Conservation (phyloP, 768 basidiomycete species). For the Lentinula lateritia region DNA sequence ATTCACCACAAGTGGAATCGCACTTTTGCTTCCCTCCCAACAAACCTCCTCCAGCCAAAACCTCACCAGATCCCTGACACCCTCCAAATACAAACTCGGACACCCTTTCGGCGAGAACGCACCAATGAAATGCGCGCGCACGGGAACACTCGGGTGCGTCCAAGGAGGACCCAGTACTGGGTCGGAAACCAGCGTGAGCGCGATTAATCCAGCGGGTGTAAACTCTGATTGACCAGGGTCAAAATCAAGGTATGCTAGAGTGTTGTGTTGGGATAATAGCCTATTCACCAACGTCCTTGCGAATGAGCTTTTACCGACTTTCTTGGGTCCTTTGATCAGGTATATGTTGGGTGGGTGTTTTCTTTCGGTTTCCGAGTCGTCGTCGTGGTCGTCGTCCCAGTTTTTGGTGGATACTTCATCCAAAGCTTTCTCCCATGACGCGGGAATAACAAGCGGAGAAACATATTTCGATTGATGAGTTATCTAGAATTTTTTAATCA, state of each 20-base stretch:
- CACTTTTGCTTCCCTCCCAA: constrained; percentile 18
- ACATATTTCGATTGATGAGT: constrained; percentile 30
- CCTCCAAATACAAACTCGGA: constrained; percentile 70
- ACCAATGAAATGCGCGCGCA: constrained; percentile 78
- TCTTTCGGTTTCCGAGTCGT: neutral
- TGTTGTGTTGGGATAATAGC: constrained; percentile 55
- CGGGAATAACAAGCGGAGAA: constrained; percentile 29
- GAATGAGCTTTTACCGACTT: constrained; percentile 88
- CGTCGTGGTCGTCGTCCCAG: constrained; percentile 1
- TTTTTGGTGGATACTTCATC: constrained; percentile 16
- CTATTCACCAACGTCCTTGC: constrained; percentile 68
- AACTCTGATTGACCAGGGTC: constrained; percentile 96
- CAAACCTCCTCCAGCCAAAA: constrained; percentile 39
- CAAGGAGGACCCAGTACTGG: constrained; percentile 84
- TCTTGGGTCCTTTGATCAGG: constrained; percentile 81
- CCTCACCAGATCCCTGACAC: constrained; percentile 61
- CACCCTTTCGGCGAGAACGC: constrained; percentile 69
- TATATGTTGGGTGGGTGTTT: constrained; percentile 25
- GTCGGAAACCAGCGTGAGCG: constrained; percentile 63
- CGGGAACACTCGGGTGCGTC: constrained; percentile 71
- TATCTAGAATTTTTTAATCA: constrained; percentile 20
- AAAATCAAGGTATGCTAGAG: constrained; percentile 89
- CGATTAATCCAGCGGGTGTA: constrained; percentile 79
- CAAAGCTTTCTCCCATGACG: constrained; percentile 34
- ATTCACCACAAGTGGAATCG: constrained; percentile 87